phyloP scores from a whole-genome alignment of 805 yeast species.

The Schwanniomyces vanrijiae region DNA sequence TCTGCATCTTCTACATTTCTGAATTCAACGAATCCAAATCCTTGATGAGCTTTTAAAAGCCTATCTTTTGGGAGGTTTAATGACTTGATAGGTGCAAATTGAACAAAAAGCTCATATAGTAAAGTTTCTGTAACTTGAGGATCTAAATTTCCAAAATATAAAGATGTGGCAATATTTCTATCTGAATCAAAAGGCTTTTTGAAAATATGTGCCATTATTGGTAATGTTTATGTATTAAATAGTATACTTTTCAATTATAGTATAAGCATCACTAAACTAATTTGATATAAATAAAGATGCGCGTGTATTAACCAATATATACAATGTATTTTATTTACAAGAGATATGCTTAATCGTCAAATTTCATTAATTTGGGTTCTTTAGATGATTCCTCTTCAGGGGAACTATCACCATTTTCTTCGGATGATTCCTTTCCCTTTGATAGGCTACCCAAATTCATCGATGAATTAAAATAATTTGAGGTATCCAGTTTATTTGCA shows the following conservation, averaged over 20 bases:
- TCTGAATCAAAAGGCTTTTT: conserved; percentile 42
- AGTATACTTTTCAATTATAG: neutral
- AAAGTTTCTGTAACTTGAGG: conserved; percentile 68
- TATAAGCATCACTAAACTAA: neutral
- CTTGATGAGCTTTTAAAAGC: conserved; percentile 68
- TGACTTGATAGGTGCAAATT: conserved; percentile 74
- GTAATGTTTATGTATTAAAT: neutral
- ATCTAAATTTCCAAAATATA: conserved; percentile 84
- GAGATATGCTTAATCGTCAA: neutral
- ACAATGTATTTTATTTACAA: neutral
- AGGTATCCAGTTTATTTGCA: neutral
- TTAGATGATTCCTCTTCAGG: conserved; percentile 38
- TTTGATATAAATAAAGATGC: neutral
- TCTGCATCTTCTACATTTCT: conserved; percentile 59
- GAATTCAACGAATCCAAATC: conserved; percentile 86
- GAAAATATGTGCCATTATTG: conserved; percentile 28
- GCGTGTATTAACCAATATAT: neutral
- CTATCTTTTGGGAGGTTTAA: conserved; percentile 81
- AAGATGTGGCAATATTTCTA: conserved; percentile 59
- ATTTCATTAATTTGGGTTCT: conserved; percentile 1
- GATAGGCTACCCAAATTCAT: neutral
- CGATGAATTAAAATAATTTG: too few species aligned
- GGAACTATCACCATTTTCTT: conserved; percentile 17
- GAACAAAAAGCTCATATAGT: conserved; percentile 79
- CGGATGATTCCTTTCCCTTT: neutral